Conservation (phyloP, 73 alveolate species). For the Urostyla sp. region DNA sequence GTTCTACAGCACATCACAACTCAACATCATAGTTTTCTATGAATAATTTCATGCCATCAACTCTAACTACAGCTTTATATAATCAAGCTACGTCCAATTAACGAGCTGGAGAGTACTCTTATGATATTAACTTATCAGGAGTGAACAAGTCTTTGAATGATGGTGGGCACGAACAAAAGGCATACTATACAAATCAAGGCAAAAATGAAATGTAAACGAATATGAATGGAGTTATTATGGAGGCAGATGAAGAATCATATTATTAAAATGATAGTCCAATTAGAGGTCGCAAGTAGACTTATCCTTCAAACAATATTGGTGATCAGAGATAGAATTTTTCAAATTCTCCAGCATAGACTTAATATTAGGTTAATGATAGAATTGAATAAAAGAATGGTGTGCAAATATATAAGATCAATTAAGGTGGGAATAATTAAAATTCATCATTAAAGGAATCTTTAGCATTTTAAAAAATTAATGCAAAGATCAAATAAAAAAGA, state of each 20-base stretch:
- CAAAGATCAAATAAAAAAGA: constrained; percentile 36
- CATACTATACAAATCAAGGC: not conserved
- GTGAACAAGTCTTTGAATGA: constrained; percentile 45
- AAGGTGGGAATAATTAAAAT: not conserved
- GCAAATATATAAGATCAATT: no score
- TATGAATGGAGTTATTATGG: constrained; percentile 14
- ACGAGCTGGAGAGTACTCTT: constrained; percentile 22
- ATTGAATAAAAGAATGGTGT: no score
- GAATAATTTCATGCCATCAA: constrained; percentile 51
- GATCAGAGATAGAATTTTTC: not conserved
- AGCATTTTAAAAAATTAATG: constrained; percentile 38
- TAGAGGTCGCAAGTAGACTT: constrained; percentile 11
- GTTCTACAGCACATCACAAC: constrained; percentile 17
- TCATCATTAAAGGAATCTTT: not conserved
- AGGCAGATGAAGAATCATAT: constrained; percentile 55
- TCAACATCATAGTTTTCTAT: constrained; percentile 33
- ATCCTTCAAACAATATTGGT: not conserved
- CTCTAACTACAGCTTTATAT: constrained; percentile 37
- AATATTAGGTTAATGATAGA: not conserved
- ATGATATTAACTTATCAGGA: constrained; percentile 42
- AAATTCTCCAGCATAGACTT: not conserved
- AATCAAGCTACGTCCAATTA: constrained; percentile 35
- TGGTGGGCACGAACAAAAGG: constrained; percentile 7
- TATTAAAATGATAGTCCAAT: constrained; percentile 46
- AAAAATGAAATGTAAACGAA: not conserved